phyloP scores from a whole-genome alignment of 1,139 yeast genomes.

The Suhomyces bribrorum region DNA sequence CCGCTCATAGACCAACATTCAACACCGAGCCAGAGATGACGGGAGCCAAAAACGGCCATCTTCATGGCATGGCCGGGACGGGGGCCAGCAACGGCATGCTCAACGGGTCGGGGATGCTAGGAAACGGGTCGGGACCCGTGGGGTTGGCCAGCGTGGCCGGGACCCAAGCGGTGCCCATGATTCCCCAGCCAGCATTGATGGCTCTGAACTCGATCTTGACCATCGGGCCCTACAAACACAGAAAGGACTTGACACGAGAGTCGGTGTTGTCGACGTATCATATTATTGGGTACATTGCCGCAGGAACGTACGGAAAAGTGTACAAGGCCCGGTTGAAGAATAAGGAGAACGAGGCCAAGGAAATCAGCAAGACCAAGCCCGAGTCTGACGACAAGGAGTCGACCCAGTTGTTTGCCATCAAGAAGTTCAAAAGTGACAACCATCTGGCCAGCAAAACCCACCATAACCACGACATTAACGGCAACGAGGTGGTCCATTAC shows the following conservation, averaged over 20 bases:
- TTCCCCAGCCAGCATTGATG: constrained; percentile 53
- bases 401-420: constrained; percentile 68
- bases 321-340: constrained; percentile 73
- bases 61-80: constrained; percentile 7
- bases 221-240: constrained; percentile 67
- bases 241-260: constrained; percentile 69
- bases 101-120: constrained; percentile 6
- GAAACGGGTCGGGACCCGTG: constrained; percentile 2
- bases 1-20: too few relatives aligned
- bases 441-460: constrained; percentile 47
- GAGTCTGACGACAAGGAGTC: constrained; percentile 5
- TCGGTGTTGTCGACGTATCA: constrained; percentile 82
- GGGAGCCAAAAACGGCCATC: constrained; percentile 5
- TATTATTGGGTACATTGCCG: constrained; percentile 93
- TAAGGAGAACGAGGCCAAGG: constrained; percentile 17
- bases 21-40: too few relatives aligned
- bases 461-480: constrained; percentile 49
- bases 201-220: constrained; percentile 70
- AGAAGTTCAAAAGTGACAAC: constrained; percentile 91
- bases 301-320: constrained; percentile 97
- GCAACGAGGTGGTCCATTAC: constrained; percentile 79
- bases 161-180: constrained; percentile 19
- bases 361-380: constrained; percentile 1
- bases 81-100: constrained; percentile 3
- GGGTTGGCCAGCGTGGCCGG: constrained; percentile 3